Conservation (phyloP, 192 early-diverging fungal species). For the Pilaira anomala region DNA sequence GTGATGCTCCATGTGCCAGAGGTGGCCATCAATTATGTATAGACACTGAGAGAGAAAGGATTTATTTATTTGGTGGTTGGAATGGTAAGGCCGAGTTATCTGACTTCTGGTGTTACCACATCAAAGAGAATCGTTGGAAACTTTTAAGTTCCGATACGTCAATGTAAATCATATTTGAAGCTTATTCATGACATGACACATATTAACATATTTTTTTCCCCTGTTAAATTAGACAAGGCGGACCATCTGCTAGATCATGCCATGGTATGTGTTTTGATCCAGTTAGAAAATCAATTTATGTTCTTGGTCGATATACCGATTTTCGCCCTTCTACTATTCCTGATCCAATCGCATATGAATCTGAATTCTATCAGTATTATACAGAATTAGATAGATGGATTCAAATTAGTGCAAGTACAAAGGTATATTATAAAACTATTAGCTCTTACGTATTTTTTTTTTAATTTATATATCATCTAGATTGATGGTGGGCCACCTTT, state of each 20-base stretch:
- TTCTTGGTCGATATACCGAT: conserved; percentile 89
- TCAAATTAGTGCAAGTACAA: conserved; percentile 73
- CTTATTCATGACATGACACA: neutral
- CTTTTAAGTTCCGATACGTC: conserved; percentile 77
- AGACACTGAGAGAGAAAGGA: conserved; percentile 64
- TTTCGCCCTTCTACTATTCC: conserved; percentile 61
- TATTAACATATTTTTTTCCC: neutral
- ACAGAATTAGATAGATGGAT: conserved; percentile 63
- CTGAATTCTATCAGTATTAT: conserved; percentile 90
- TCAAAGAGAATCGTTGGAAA: conserved; percentile 63
- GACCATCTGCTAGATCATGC: conserved; percentile 85
- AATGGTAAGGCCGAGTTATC: conserved; percentile 80
- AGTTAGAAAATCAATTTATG: conserved; percentile 63
- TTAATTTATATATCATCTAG: conserved; percentile 33
- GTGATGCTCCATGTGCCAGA: conserved; percentile 58
- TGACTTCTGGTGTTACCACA: conserved; percentile 85
- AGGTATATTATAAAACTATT: conserved; percentile 39
- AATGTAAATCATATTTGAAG: conserved; percentile 37
- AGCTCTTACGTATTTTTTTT: neutral
- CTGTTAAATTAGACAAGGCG: conserved; percentile 60
- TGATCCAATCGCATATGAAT: conserved; percentile 49
- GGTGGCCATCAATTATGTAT: conserved; percentile 98
- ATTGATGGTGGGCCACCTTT: conserved; percentile 79
- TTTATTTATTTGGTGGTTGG: conserved; percentile 96
- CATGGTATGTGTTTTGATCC: conserved; percentile 92